These are phyloP conservation scores for Collybia mongolica DNA, from an alignment of 768 basidiomycete species.

Conservation along the genomic window DNA sequence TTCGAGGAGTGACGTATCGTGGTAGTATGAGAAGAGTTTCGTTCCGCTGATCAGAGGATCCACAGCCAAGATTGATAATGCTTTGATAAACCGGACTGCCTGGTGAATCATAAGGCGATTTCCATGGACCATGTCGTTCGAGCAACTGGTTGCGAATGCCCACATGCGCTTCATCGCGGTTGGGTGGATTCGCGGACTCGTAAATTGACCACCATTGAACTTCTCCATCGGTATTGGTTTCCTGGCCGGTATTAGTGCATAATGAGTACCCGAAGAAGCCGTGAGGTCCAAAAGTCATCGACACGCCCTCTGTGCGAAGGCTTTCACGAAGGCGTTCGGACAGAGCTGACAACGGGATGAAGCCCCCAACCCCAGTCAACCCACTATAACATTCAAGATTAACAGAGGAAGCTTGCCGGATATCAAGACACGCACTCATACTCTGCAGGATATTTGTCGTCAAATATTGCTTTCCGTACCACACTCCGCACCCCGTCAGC, in stretches of 20 bases:
- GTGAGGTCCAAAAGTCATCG: conserved; percentile 35
- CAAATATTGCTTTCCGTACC: conserved; percentile 29
- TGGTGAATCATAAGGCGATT: conserved; percentile 30
- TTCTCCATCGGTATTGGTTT: conserved; percentile 1
- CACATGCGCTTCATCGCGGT: conserved; percentile 18
- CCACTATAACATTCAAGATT: conserved; percentile 14
- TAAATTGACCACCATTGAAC: conserved; percentile 44
- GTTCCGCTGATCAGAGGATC: conserved; percentile 3
- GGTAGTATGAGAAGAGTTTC: conserved; percentile 32
- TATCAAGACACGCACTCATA: conserved; percentile 23
- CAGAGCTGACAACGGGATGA: conserved; percentile 29
- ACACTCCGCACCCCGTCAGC: conserved; percentile 38
- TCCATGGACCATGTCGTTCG: conserved; percentile 29
- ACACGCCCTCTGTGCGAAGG: conserved; percentile 26
- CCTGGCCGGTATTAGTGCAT: conserved; percentile 12
- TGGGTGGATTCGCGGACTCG: conserved; percentile 25
- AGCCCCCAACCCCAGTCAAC: conserved; percentile 35
- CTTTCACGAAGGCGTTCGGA: conserved; percentile 23
- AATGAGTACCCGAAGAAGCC: conserved; percentile 39
- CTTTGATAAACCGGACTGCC: conserved; percentile 19
- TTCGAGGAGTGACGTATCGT: conserved; percentile 31
- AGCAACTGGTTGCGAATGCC: conserved; percentile 28
- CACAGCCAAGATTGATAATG: conserved; percentile 27
- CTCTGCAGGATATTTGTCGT: conserved; percentile 21
- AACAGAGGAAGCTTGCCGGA: not conserved